Evolutionary conservation across 2,329 filamentous ascomycete species (phyloP), one percentile per base, ranked within the genome.

Genomic region (Purpureocillium lavendulum): DNA sequence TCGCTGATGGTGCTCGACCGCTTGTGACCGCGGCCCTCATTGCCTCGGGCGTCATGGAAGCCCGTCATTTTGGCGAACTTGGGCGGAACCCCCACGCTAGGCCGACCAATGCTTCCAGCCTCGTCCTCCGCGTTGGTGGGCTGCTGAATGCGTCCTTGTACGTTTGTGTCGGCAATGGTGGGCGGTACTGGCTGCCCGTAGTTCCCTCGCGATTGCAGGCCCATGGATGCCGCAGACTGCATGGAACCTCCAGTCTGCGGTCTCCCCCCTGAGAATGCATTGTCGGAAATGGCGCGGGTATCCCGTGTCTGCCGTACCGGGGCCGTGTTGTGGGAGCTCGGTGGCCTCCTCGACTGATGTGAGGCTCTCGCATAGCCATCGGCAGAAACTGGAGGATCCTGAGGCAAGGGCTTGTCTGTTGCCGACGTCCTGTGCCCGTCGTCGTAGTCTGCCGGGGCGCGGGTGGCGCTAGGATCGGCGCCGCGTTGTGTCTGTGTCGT

Each of bases 151-250:
- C 84, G 84, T 46, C 88, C 90, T 59, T 95, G 85, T 4, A 77
- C 88, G 60, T 92, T 95, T 38, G 88, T 92, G 50, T 84, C 82
- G 36, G 88, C 88, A 44, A 96, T 82, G 35, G 87, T 80, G 24
- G 92, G 89, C 40, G 87, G 87, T 34, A 82, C 82, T 36, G 90
- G 92, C 61, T 94, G 87, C 48, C 87, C 87, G 59, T 97, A 96
- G 35, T 58, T 62, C 36, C 42, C 85, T 83, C 58, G 84, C 74
- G 78, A 49, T 56, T 65, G 56, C 29, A 69, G 53, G 36, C 82
- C 87, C 47, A 85, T 83, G 36, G 92, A 74, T 59, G 56, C 71
- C 31, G 69, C 70, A 15, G 82, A 84, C 43, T 79, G 73, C 70
- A 90, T 79, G 3, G 88, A 92, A 36, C 84, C 86, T 41, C 87